Conservation (phyloP, 2,329 filamentous ascomycete species). For the Tolypocladium pustulatum region DNA sequence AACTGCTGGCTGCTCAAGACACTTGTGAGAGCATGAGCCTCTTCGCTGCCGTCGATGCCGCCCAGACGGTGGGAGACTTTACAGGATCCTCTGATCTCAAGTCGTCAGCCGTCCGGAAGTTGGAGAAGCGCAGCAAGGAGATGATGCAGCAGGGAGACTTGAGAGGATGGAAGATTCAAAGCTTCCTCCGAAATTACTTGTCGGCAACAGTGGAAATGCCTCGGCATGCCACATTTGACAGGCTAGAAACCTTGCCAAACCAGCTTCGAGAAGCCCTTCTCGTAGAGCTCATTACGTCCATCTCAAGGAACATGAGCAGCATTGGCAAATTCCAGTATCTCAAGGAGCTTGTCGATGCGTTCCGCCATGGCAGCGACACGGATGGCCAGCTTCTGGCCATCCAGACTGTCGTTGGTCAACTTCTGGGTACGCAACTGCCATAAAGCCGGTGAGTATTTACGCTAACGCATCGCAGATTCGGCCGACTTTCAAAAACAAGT, state of each 20-base stretch:
- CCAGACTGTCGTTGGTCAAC: conserved; percentile 27
- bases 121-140: conserved; percentile 23
- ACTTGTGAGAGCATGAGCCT: conserved; percentile 14
- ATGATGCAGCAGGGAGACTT: conserved; percentile 24
- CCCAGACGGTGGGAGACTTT: conserved; percentile 11
- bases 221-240: conserved; percentile 22
- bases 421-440: conserved; percentile 22
- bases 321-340: conserved; percentile 26
- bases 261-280: conserved; percentile 21
- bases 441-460: conserved; percentile 5
- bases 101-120: conserved; percentile 19
- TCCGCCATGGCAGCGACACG: conserved; percentile 17
- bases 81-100: conserved; percentile 13
- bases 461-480: conserved; percentile 11
- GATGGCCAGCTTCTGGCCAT: conserved; percentile 34
- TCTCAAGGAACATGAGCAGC: conserved; percentile 21
- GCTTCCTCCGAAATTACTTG: conserved; percentile 29
- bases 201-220: conserved; percentile 18
- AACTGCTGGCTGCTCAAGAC: conserved; percentile 14
- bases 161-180: conserved; percentile 34
- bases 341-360: conserved; percentile 21
- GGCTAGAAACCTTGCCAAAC: conserved; percentile 15
- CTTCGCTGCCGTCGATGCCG: conserved; percentile 22
- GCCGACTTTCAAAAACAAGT: conserved; percentile 15
- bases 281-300: conserved; percentile 17